Base-by-base conservation (phyloP, 2,329 filamentous ascomycete species). In the Cadophora gregata region DNA sequence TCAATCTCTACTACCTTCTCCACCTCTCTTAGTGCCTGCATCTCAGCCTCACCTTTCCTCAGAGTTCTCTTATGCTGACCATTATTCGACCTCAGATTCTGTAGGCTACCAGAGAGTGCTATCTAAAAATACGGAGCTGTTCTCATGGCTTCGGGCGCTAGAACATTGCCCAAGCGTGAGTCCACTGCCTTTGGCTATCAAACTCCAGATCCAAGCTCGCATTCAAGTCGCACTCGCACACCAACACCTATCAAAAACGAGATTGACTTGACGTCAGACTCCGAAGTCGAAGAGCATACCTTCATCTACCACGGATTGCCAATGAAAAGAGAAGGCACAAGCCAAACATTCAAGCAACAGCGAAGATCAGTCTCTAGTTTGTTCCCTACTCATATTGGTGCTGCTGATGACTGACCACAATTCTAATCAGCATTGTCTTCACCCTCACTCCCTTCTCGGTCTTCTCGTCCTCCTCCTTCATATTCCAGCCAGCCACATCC, bases 361-460 rank as follows among this genome's bases (percentile, higher is more conserved):
- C 6, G 38, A 19, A 42, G 14, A 42, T 42, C 38, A 19, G 12
- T 59, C 29, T 51, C 36, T 7, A n/a, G 31, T 24, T 10, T 21
- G 48, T 53, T 24, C 45, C 4, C 25, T 36, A 10, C 59, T 14
- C 60, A 51, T 36, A 9, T 38, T 19, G 6, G 2, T 42, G 6
- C 19, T 42, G 38, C 38, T 6, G 12, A 42, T 42, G 14, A 42
- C 38, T 42, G 38, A 42, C 14, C 38, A 16, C 38, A 42, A 16
- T 19, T 42, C 2, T 6, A 12, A 14, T 16, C 6, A 42, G 38
- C 38, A 42, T 16, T 16, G 19, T 50, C 16, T 7, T 10, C 45
- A 51, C 62, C 59, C 19, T n/a, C 24, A 12, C 63, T 51, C n/a
- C 53, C 61, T 6, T 42, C 59, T 75, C 59, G 76, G 68, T 42